Evolutionary conservation across 257 asterid genomes (phyloP).

Genomic region (Fraxinus anomala): DNA sequence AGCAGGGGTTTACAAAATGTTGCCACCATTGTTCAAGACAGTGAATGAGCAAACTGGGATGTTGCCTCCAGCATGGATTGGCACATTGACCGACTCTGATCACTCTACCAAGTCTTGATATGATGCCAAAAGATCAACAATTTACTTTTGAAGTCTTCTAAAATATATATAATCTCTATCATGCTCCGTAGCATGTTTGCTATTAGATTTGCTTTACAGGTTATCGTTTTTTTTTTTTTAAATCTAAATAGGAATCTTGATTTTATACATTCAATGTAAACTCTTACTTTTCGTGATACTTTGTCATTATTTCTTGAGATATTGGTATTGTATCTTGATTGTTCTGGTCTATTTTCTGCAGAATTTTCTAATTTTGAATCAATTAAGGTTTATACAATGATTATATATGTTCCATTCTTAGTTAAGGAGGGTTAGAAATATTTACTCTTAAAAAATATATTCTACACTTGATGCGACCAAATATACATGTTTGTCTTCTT

Average conservation of each 20-base stretch:
- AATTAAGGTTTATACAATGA: no score
- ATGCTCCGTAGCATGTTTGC: background rate
- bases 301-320: background rate
- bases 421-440: background rate
- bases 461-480: background rate
- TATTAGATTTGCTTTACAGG: background rate
- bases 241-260: no score
- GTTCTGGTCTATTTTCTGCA: background rate
- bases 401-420: background rate
- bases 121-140: background rate
- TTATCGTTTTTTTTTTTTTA: background rate
- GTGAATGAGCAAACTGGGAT: conserved; percentile 75
- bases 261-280: background rate
- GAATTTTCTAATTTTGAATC: background rate
- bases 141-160: no score
- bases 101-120: conserved; percentile 11
- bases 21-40: conserved; percentile 64
- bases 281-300: background rate
- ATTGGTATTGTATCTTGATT: background rate
- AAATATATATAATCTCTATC: background rate
- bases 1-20: conserved; percentile 59
- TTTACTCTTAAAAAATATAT: background rate
- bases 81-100: conserved; percentile 23
- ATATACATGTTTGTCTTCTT: background rate
- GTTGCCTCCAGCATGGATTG: conserved; percentile 66